Percentiles rank a stretch among this genome's conserved stretches.
Evolutionary conservation across 139 green algal genomes (phyloP).

Genomic region (Tetratostichococcus sp.): DNA sequence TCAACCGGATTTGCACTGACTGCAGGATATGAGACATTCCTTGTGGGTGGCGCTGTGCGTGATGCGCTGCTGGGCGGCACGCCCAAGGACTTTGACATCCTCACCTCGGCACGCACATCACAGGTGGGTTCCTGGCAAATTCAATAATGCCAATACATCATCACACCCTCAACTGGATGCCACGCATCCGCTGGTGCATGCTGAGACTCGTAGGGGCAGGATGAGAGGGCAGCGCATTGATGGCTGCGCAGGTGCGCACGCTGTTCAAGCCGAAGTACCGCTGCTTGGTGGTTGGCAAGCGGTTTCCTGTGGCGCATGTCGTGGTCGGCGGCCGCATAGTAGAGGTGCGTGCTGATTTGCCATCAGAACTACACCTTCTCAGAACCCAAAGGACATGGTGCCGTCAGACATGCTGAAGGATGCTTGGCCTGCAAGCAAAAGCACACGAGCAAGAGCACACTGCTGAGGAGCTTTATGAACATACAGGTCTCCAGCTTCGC

Average conservation of each 20-base stretch:
- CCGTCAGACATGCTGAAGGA: too few relatives aligned
- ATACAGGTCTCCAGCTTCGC: slow-evolving; percentile 54
- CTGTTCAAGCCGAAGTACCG: slow-evolving; percentile 38
- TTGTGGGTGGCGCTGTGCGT: slow-evolving; percentile 72
- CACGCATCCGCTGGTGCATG: too few relatives aligned
- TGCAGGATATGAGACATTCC: slow-evolving; percentile 53
- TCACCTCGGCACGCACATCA: slow-evolving; percentile 44
- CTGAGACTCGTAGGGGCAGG: too few relatives aligned
- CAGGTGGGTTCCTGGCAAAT: slow-evolving; percentile 30
- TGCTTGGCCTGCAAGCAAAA: too few relatives aligned
- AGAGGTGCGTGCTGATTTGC: too few relatives aligned
- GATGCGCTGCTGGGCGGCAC: slow-evolving; percentile 51
- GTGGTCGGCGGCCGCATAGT: neutral
- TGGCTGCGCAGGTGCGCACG: neutral
- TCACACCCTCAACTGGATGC: too few relatives aligned
- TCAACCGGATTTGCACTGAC: too few relatives aligned
- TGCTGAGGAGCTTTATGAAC: too few relatives aligned
- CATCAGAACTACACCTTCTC: too few relatives aligned
- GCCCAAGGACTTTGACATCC: slow-evolving; percentile 66
- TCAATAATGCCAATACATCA: too few relatives aligned
- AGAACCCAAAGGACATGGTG: too few relatives aligned
- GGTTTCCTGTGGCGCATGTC: slow-evolving; percentile 55
- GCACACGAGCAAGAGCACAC: neutral
- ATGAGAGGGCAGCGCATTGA: too few relatives aligned
- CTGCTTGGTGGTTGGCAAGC: slow-evolving; percentile 42